Evolutionary conservation across 2,329 filamentous ascomycete genomes (phyloP), one percentile per base, ranked within the genome.

Genomic region (Nothophoma quercina): DNA sequence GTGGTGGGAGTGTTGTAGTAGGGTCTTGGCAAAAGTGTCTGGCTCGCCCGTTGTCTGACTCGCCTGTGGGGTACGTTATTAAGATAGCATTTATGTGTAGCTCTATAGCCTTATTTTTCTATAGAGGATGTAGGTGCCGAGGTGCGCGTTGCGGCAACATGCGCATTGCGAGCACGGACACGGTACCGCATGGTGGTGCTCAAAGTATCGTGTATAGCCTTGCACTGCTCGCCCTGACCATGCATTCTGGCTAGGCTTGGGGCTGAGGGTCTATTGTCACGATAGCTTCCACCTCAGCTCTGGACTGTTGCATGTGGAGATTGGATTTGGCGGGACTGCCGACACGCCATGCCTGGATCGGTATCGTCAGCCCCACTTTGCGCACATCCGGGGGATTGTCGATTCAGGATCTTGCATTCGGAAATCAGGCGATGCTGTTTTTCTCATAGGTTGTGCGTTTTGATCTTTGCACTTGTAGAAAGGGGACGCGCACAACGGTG

Each of bases 261-360:
- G 36, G 33, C 39, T 40, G 44, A 28, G 10, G 12, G 44, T 39
- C 51, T 40, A 49, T 44, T 38, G 38, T 36, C 26, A 19, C 16
- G 34, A 45, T 49, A 40, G 51, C 44, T 19, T 48, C 36, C 34
- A 16, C 15, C 7, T 54, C 51, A 54, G 51, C 51, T 54, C 44
- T 48, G 29, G 44, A 44, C 39, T 42, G 16, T 34, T 22, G 18
- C n/a, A 34, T 38, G 51, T 49, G 51, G 51, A 54, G 39, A 54
- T 54, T 34, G 16, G 39, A 44, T 23, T 10, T 30, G 22, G 44
- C 39, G 51, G 51, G 44, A 48, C 34, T 54, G 44, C 51, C 44
- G 51, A 49, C 28, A 13, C 5, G 26, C 39, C 33, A 35, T 38
- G 5, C 39, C 51, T n/a, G 1, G 39, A 49, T 13, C 4, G 34